These are phyloP conservation scores for Persicaria tinctoria DNA, from an alignment of 148 eudicot genomes.

Conservation along the genomic window DNA sequence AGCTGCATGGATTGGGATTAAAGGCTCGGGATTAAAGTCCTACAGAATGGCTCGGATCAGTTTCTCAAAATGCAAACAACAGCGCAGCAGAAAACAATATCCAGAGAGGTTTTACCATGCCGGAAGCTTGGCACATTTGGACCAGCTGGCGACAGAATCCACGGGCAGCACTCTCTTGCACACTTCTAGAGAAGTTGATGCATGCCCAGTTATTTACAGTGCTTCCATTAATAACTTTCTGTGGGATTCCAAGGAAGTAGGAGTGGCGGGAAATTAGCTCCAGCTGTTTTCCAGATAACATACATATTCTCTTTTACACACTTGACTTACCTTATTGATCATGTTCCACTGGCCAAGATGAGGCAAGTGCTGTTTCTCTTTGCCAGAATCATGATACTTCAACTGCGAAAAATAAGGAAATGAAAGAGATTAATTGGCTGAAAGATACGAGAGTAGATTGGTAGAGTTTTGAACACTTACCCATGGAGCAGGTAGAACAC, in stretches of 20 bases:
- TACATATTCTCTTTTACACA: not conserved
- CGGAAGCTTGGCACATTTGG: slow-evolving; percentile 66
- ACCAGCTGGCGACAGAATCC: slow-evolving; percentile 63
- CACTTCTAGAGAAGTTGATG: slow-evolving; percentile 57
- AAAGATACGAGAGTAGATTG: too few relatives aligned
- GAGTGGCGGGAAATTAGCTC: not conserved
- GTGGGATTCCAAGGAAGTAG: not conserved
- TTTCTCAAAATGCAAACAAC: not conserved
- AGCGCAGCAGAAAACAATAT: not conserved
- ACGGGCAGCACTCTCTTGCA: slow-evolving; percentile 54
- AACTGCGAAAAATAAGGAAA: slow-evolving; percentile 28
- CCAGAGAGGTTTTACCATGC: slow-evolving; percentile 38
- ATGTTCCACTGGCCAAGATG: slow-evolving; percentile 80
- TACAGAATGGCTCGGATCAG: slow-evolving; percentile 5
- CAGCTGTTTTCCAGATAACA: not conserved
- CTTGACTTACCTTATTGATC: slow-evolving; percentile 50
- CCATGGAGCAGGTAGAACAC: slow-evolving; percentile 77
- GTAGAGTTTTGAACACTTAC: slow-evolving; percentile 17
- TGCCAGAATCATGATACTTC: slow-evolving; percentile 56
- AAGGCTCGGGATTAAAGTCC: slow-evolving; percentile 58
- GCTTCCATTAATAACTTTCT: slow-evolving; percentile 75
- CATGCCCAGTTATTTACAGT: slow-evolving; percentile 61
- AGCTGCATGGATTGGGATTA: slow-evolving; percentile 53
- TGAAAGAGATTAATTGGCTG: not conserved
- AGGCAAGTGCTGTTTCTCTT: slow-evolving; percentile 56